A percentile compares a stretch with the other conserved stretches of the same genome.
These are phyloP conservation scores for Cladosporium sp. DNA, from an alignment of 2,329 filamentous ascomycete species.

Conservation along the genomic window DNA sequence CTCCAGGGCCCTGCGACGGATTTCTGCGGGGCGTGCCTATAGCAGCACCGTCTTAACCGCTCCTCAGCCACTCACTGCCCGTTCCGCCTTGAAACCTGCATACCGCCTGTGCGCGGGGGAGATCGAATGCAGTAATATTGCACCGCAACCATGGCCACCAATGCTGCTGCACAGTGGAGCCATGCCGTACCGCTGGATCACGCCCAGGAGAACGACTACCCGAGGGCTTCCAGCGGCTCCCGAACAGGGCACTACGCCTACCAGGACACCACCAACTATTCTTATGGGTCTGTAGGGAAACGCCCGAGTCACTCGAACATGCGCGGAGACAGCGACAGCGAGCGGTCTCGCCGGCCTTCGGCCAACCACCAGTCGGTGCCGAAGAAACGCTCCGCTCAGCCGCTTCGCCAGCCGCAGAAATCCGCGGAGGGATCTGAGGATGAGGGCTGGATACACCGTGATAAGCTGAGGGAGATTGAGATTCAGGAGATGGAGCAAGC, in stretches of 20 bases:
- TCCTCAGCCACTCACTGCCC: slow-evolving; percentile 1
- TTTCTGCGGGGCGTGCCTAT: slow-evolving; percentile 1
- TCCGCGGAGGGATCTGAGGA: slow-evolving; percentile 27
- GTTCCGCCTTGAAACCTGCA: slow-evolving; percentile 5
- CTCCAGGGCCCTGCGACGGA: background rate
- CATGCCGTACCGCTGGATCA: slow-evolving; percentile 8
- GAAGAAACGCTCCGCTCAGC: slow-evolving; percentile 7
- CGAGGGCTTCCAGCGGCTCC: background rate
- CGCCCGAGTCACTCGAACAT: slow-evolving; percentile 11
- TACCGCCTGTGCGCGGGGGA: slow-evolving; percentile 6
- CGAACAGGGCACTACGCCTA: background rate
- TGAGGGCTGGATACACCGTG: slow-evolving; percentile 78
- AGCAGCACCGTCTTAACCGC: background rate
- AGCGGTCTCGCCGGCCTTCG: slow-evolving; percentile 6
- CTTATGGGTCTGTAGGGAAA: slow-evolving; percentile 2
- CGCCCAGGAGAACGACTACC: slow-evolving; percentile 3
- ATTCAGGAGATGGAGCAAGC: slow-evolving; percentile 73
- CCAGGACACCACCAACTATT: slow-evolving; percentile 6
- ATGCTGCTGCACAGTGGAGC: slow-evolving; percentile 7
- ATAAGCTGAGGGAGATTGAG: slow-evolving; percentile 77
- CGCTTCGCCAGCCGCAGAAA: slow-evolving; percentile 3
- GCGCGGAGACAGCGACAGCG: slow-evolving; percentile 5
- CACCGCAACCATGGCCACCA: slow-evolving; percentile 8
- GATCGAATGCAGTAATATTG: slow-evolving; percentile 5
- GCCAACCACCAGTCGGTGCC: slow-evolving; percentile 1